phyloP scores from a whole-genome alignment of 306 rosid genomes.

The Trifolium repens region DNA sequence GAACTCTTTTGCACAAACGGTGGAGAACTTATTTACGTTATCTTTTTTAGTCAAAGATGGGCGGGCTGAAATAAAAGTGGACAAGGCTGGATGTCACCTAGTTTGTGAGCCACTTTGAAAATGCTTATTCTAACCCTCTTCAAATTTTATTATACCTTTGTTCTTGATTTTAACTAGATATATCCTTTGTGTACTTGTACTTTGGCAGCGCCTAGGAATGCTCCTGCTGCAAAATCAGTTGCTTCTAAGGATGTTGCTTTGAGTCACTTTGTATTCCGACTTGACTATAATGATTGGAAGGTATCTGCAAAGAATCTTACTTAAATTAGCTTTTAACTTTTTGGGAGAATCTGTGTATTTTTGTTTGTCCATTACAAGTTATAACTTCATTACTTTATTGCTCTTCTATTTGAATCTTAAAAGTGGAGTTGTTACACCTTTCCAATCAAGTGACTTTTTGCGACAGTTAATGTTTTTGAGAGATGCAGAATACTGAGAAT shows the following conservation, averaged over 20 bases:
- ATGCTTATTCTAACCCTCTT: slow-evolving; percentile 15
- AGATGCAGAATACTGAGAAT: not conserved
- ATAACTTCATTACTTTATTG: not conserved
- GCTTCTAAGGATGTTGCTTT: slow-evolving; percentile 45
- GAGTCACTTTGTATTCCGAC: slow-evolving; percentile 58
- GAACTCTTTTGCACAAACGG: slow-evolving; percentile 59
- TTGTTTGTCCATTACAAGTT: not conserved
- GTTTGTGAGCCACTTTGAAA: slow-evolving; percentile 51
- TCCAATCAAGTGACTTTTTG: slow-evolving; percentile 14
- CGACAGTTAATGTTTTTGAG: slow-evolving; percentile 1
- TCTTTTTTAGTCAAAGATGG: slow-evolving; percentile 65
- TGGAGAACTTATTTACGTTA: slow-evolving; percentile 60
- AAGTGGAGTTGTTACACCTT: slow-evolving; percentile 13
- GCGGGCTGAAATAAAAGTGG: slow-evolving; percentile 51
- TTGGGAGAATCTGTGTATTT: not conserved
- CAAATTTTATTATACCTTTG: slow-evolving; percentile 1
- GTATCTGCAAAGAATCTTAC: slow-evolving; percentile 27
- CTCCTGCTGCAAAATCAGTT: slow-evolving; percentile 52
- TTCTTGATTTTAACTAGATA: not conserved
- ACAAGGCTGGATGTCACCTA: slow-evolving; percentile 49
- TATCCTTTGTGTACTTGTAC: not conserved
- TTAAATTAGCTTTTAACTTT: not conserved
- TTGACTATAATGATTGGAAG: slow-evolving; percentile 62
- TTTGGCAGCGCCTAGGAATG: slow-evolving; percentile 58
- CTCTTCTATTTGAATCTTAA: slow-evolving; percentile 6